phyloP scores from a whole-genome alignment of 345 rosid genomes.

The Salix koriyanagi region DNA sequence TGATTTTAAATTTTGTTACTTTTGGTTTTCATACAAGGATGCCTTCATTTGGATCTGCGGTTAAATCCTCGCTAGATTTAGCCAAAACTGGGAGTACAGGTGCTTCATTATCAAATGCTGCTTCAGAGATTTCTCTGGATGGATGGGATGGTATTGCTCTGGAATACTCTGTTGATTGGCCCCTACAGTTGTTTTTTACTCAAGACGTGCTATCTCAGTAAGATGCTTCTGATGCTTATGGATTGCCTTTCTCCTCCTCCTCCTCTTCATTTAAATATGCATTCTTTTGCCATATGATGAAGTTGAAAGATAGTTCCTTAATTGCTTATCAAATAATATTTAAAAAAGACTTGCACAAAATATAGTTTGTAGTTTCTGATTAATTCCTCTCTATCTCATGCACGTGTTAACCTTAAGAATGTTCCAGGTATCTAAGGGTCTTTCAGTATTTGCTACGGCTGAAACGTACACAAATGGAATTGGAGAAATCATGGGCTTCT shows the following conservation, averaged over 20 bases:
- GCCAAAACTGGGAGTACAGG: constrained; percentile 50
- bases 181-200: constrained; percentile 84
- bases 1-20: constrained; percentile 1
- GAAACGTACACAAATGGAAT: constrained; percentile 90
- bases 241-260: neutral
- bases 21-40: constrained; percentile 44
- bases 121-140: constrained; percentile 58
- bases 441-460: constrained; percentile 89
- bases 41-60: constrained; percentile 76
- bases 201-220: constrained; percentile 96
- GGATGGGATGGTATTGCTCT: constrained; percentile 97
- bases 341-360: too few relatives aligned
- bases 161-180: constrained; percentile 94
- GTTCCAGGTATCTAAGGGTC: constrained; percentile 68
- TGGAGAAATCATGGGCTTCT: constrained; percentile 98
- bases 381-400: neutral
- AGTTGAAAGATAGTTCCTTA: neutral
- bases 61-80: constrained; percentile 61
- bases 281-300: neutral
- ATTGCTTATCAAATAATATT: neutral
- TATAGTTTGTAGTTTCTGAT: constrained; percentile 4
- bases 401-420: constrained; percentile 12
- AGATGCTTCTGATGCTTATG: constrained; percentile 25
- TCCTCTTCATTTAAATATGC: neutral
- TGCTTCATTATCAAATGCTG: constrained; percentile 32